A percentile compares a stretch with the other conserved stretches of the same genome.
These are phyloP conservation scores for Botrytis squamosa DNA, from an alignment of 2,329 filamentous ascomycete species.

Conservation along the genomic window DNA sequence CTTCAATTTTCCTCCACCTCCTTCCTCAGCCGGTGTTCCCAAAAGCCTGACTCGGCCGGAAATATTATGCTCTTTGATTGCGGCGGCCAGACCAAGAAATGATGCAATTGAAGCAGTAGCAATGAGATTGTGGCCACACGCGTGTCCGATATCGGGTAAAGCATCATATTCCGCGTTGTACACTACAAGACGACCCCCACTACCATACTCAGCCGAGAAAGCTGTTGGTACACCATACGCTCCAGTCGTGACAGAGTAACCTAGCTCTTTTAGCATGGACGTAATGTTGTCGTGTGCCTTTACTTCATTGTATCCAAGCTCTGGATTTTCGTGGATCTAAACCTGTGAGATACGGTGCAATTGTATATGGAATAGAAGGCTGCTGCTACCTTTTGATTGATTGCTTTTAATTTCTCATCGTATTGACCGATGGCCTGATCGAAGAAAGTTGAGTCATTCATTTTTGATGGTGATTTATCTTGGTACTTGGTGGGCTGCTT, in stretches of 20 bases:
- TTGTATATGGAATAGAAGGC: not conserved
- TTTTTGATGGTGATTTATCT: not conserved
- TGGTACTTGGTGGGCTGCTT: not conserved
- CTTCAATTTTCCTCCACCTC: slow-evolving; percentile 43
- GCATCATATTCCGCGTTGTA: slow-evolving; percentile 51
- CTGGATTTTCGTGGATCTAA: slow-evolving; percentile 49
- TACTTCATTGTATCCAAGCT: slow-evolving; percentile 52
- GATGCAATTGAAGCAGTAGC: slow-evolving; percentile 42
- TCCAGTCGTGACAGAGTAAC: slow-evolving; percentile 48
- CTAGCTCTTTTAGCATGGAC: slow-evolving; percentile 45
- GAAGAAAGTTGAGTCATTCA: slow-evolving; percentile 4
- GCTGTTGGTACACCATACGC: slow-evolving; percentile 53
- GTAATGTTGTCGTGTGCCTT: slow-evolving; percentile 52
- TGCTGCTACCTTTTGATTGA: slow-evolving; percentile 20
- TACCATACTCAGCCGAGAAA: slow-evolving; percentile 47
- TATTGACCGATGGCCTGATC: slow-evolving; percentile 12
- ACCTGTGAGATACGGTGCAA: not conserved
- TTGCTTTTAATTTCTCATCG: slow-evolving; percentile 20
- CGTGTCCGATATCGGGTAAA: slow-evolving; percentile 44
- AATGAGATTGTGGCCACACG: slow-evolving; percentile 47
- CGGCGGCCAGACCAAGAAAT: slow-evolving; percentile 40
- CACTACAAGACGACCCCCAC: slow-evolving; percentile 45
- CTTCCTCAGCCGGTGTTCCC: slow-evolving; percentile 36
- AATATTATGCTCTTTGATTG: slow-evolving; percentile 28
- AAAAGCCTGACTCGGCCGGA: slow-evolving; percentile 38